phyloP scores from a whole-genome alignment of 225 moss, liverwort and hornwort species.

The Sphagnum contortum region DNA sequence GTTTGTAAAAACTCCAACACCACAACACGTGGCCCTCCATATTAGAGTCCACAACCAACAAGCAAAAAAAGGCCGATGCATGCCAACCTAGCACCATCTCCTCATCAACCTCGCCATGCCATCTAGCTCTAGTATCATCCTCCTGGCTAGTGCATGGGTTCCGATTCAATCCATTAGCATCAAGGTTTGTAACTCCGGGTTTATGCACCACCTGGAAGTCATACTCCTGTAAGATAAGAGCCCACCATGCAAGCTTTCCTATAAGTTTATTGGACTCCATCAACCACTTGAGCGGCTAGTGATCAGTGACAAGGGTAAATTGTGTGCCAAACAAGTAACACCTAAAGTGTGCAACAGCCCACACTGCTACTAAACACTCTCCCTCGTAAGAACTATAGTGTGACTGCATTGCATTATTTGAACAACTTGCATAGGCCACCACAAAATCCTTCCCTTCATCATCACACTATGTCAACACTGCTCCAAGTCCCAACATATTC shows the following conservation, averaged over 20 bases:
- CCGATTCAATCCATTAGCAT: background rate
- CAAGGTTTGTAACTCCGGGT: background rate
- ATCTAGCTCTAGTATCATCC: background rate
- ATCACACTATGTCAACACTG: background rate
- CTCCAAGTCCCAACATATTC: background rate
- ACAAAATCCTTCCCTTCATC: constrained; percentile 4
- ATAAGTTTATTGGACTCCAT: background rate
- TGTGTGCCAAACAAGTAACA: background rate
- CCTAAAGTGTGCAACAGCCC: background rate
- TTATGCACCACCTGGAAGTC: background rate
- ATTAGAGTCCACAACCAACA: too few species aligned
- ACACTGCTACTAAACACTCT: background rate
- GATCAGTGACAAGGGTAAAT: background rate
- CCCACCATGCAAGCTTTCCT: background rate
- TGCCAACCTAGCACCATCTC: too few species aligned
- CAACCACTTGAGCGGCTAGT: background rate
- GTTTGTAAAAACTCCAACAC: too few species aligned
- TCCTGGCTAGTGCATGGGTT: background rate
- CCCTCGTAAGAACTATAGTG: background rate
- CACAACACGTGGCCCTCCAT: too few species aligned
- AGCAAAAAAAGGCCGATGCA: too few species aligned
- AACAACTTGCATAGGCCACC: too few species aligned
- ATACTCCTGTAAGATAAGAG: background rate
- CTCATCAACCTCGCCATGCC: background rate
- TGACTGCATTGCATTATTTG: background rate